phyloP scores from a whole-genome alignment of 2,329 filamentous ascomycete genomes.

The Zelopaecilomyces penicillatus region DNA sequence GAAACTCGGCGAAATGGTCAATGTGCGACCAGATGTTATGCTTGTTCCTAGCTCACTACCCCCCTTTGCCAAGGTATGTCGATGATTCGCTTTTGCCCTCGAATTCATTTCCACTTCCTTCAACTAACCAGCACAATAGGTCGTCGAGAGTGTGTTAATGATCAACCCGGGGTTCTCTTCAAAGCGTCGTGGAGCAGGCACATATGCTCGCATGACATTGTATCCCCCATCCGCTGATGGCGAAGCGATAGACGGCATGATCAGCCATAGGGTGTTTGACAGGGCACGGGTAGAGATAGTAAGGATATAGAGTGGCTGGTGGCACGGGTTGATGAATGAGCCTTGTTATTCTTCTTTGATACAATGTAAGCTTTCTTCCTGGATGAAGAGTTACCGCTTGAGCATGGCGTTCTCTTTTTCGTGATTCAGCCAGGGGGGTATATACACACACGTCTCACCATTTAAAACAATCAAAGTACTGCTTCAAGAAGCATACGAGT shows the following conservation, averaged over 20 bases:
- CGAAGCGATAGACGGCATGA: constrained; percentile 47
- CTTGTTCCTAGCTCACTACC: constrained; percentile 75
- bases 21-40: constrained; percentile 75
- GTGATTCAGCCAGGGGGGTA: too few species aligned
- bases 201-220: constrained; percentile 72
- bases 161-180: constrained; percentile 87
- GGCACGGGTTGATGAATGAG: background rate
- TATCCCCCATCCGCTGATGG: constrained; percentile 55
- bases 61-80: constrained; percentile 74
- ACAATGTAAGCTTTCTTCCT: too few species aligned
- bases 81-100: background rate
- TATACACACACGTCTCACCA: too few species aligned
- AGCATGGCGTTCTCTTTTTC: too few species aligned
- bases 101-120: background rate
- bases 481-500: too few species aligned
- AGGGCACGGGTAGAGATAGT: constrained; percentile 81
- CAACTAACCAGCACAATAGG: constrained; percentile 40
- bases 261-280: constrained; percentile 71
- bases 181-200: constrained; percentile 76
- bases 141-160: constrained; percentile 80
- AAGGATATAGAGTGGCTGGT: constrained; percentile 47
- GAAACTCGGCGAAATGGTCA: constrained; percentile 85
- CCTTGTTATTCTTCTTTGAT: background rate
- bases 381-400: too few species aligned
- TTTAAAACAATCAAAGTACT: too few species aligned